Evolutionary conservation across 1,139 yeast genomes (phyloP).

Genomic region (Yamadazyma dushanensis): DNA sequence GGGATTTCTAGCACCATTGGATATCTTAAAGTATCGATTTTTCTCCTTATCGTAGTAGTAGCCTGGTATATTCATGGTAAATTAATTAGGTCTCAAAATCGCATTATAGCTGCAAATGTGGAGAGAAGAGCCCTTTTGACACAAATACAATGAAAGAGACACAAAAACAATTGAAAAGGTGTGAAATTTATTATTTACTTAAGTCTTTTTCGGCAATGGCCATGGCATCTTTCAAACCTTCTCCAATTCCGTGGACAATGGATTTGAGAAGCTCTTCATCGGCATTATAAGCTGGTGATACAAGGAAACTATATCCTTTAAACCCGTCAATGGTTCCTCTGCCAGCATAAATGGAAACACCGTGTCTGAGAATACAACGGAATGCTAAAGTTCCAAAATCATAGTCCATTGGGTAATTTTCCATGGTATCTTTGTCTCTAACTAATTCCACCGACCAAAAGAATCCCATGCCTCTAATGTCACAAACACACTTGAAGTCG

Average conservation of each 20-base stretch:
- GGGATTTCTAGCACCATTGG: conserved; percentile 31
- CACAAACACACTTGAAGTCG: conserved; percentile 42
- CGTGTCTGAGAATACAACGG: neutral
- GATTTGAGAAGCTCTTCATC: neutral
- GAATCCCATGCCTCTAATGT: conserved; percentile 58
- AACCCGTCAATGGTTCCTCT: conserved; percentile 5
- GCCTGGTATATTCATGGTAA: conserved; percentile 40
- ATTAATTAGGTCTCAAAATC: neutral
- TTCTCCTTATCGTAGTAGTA: conserved; percentile 44
- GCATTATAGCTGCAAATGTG: no score
- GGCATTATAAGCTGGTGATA: conserved; percentile 4
- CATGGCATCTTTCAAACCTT: conserved; percentile 2
- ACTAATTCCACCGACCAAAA: conserved; percentile 49
- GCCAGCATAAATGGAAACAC: conserved; percentile 1
- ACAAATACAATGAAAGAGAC: no score
- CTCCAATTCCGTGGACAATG: conserved; percentile 1
- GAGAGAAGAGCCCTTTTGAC: no score
- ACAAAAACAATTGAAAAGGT: no score
- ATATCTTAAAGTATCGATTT: conserved; percentile 46
- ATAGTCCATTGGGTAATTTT: neutral
- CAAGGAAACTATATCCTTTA: neutral
- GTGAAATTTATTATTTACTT: neutral
- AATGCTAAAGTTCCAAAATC: conserved; percentile 1
- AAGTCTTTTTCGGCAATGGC: neutral
- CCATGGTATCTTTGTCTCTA: conserved; percentile 1